Percentiles rank a stretch among this genome's conserved stretches.
Conservation (phyloP, 1,284 basidiomycete genomes). For the Lentinula novae-zelandiae region DNA sequence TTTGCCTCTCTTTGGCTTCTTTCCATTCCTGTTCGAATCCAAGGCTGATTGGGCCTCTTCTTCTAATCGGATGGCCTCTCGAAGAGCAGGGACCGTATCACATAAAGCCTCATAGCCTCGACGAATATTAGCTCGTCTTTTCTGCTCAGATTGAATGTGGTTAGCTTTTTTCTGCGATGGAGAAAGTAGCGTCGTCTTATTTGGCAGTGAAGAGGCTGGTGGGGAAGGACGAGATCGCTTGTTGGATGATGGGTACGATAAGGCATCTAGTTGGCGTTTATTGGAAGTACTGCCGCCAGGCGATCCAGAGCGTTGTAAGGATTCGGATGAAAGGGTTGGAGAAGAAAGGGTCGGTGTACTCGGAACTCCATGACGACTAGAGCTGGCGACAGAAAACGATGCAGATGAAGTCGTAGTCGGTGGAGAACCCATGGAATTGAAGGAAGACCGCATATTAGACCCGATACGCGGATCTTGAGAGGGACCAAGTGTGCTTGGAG, state of each 20-base stretch:
- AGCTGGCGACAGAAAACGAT: slow-evolving; percentile 5
- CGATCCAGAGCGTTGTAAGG: slow-evolving; percentile 10
- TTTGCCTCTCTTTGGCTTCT: slow-evolving; percentile 28
- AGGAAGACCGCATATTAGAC: slow-evolving; percentile 6
- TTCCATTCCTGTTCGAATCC: slow-evolving; percentile 22
- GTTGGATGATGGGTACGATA: slow-evolving; percentile 12
- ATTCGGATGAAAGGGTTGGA: slow-evolving; percentile 13
- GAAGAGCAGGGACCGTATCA: slow-evolving; percentile 72
- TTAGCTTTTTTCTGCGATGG: slow-evolving; percentile 90
- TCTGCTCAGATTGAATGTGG: slow-evolving; percentile 88
- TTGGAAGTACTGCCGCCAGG: neutral
- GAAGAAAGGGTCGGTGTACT: slow-evolving; percentile 14
- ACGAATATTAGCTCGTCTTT: slow-evolving; percentile 87
- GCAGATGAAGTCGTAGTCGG: slow-evolving; percentile 14
- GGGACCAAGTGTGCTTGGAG: slow-evolving; percentile 8
- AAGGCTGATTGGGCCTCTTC: slow-evolving; percentile 36
- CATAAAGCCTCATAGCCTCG: slow-evolving; percentile 85
- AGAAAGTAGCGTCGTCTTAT: slow-evolving; percentile 55
- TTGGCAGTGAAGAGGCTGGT: slow-evolving; percentile 17
- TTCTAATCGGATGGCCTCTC: slow-evolving; percentile 70
- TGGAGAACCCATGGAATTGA: slow-evolving; percentile 13
- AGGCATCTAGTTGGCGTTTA: slow-evolving; percentile 12
- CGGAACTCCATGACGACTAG: neutral
- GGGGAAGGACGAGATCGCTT: slow-evolving; percentile 23
- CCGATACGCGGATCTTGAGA: slow-evolving; percentile 4